These are phyloP conservation scores for Geranomyces variabilis DNA, from an alignment of 192 early-diverging fungal genomes.

Conservation along the genomic window DNA sequence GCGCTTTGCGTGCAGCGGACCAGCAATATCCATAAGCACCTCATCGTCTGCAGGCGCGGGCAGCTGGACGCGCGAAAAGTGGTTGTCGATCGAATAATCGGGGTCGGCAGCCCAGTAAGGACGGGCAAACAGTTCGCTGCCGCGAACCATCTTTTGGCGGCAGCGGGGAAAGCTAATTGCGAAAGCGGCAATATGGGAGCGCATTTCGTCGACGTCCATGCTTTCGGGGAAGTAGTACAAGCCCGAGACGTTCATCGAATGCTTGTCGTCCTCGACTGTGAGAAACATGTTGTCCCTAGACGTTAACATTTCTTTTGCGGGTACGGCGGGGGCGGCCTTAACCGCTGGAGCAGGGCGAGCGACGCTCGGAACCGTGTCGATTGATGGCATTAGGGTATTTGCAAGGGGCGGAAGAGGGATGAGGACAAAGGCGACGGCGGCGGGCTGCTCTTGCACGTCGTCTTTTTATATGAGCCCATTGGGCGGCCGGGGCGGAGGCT, in stretches of 20 bases:
- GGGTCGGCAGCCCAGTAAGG: slow-evolving; percentile 29
- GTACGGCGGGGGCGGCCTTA: background rate
- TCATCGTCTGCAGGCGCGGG: slow-evolving; percentile 17
- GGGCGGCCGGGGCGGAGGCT: too few species aligned
- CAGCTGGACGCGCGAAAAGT: slow-evolving; percentile 31
- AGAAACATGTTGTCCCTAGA: slow-evolving; percentile 43
- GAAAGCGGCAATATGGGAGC: slow-evolving; percentile 21
- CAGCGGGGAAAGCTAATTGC: slow-evolving; percentile 6
- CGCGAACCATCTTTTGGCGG: slow-evolving; percentile 12
- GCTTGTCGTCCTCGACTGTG: slow-evolving; percentile 31
- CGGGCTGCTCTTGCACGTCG: too few species aligned
- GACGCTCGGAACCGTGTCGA: too few species aligned
- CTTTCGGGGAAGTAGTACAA: slow-evolving; percentile 22
- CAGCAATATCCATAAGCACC: slow-evolving; percentile 11
- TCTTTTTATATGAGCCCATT: too few species aligned
- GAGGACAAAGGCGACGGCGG: too few species aligned
- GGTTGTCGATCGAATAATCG: slow-evolving; percentile 32
- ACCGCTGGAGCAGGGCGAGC: too few species aligned
- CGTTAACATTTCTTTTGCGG: slow-evolving; percentile 16
- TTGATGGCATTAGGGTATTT: too few species aligned
- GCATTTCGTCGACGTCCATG: slow-evolving; percentile 18
- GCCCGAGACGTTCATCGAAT: slow-evolving; percentile 27
- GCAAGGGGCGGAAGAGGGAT: too few species aligned
- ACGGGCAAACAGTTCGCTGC: slow-evolving; percentile 21
- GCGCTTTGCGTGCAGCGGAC: background rate